Evolutionary conservation across 805 yeast species (phyloP).

Genomic region (Starmera quercuum): DNA sequence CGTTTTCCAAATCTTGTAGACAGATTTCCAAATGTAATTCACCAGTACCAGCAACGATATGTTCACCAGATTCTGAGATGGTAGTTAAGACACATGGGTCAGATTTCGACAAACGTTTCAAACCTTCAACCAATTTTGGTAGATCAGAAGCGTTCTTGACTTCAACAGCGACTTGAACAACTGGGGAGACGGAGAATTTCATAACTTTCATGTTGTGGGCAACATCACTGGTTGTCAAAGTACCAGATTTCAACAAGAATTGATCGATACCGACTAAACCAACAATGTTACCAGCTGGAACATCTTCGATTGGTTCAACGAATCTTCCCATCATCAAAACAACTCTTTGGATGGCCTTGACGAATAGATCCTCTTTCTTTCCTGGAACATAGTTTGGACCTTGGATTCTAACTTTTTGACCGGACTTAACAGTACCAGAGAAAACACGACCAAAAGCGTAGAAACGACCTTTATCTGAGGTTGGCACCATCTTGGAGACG

Average conservation of each 20-base stretch:
- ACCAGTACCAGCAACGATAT: conserved; percentile 99
- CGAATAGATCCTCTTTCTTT: conserved; percentile 93
- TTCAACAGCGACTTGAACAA: conserved; percentile 99
- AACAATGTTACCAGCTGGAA: conserved; percentile 99
- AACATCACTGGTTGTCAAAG: conserved; percentile 91
- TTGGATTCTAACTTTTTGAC: conserved; percentile 99
- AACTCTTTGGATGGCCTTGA: conserved; percentile 97
- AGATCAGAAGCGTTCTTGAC: conserved; percentile 99
- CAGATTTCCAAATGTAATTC: conserved; percentile 99
- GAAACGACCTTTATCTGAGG: conserved; percentile 99
- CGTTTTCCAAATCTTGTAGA: conserved; percentile 90
- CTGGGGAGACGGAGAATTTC: conserved; percentile 99
- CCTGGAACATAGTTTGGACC: conserved; percentile 99
- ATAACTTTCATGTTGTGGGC: conserved; percentile 99
- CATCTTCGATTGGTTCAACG: conserved; percentile 97
- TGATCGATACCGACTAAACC: conserved; percentile 99
- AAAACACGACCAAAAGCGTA: conserved; percentile 99
- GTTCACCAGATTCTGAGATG: conserved; percentile 96
- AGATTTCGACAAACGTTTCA: conserved; percentile 98
- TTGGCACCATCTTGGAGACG: conserved; percentile 99
- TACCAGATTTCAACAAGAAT: conserved; percentile 99
- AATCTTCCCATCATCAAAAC: conserved; percentile 99
- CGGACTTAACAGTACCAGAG: conserved; percentile 98
- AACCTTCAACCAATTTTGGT: conserved; percentile 99
- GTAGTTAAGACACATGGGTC: conserved; percentile 94